Conservation (phyloP, 228 moss, liverwort and hornwort species). For the Sphagnum fallax region DNA sequence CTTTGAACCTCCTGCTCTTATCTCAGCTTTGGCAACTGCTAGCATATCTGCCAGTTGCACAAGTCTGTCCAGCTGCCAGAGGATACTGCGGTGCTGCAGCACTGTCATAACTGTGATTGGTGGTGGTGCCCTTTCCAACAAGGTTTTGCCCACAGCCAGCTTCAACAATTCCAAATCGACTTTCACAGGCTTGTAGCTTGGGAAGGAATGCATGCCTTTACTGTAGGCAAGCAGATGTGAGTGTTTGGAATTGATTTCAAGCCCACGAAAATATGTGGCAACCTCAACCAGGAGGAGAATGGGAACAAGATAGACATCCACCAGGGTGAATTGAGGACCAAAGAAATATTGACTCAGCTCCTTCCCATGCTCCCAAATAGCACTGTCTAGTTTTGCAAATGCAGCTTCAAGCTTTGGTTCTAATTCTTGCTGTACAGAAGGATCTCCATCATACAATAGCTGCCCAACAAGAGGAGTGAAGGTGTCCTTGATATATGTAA, state of each 20-base stretch:
- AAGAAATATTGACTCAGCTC: slow-evolving; percentile 75
- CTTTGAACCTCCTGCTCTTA: slow-evolving; percentile 23
- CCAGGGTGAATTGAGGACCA: slow-evolving; percentile 73
- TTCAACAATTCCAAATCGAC: slow-evolving; percentile 65
- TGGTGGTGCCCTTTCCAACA: slow-evolving; percentile 73
- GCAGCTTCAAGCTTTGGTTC: slow-evolving; percentile 62
- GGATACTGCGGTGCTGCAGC: slow-evolving; percentile 84
- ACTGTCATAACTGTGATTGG: slow-evolving; percentile 75
- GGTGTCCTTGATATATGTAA: slow-evolving; percentile 64
- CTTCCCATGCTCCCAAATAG: slow-evolving; percentile 45
- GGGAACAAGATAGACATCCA: slow-evolving; percentile 82
- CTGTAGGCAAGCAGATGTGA: slow-evolving; percentile 56
- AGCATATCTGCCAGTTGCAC: slow-evolving; percentile 56
- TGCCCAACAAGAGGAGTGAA: slow-evolving; percentile 77
- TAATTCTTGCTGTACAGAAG: slow-evolving; percentile 73
- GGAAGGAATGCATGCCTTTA: slow-evolving; percentile 72
- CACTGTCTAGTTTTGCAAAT: slow-evolving; percentile 56
- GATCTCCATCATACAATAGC: slow-evolving; percentile 82
- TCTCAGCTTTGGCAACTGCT: slow-evolving; percentile 29
- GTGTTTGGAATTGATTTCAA: slow-evolving; percentile 59
- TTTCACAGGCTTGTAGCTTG: slow-evolving; percentile 62
- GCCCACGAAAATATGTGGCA: slow-evolving; percentile 64
- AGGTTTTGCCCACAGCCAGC: slow-evolving; percentile 64
- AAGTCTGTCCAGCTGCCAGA: slow-evolving; percentile 82
- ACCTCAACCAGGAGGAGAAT: slow-evolving; percentile 70